phyloP scores from a whole-genome alignment of 352 stramenopile species.

The Lagenidium giganteum region DNA sequence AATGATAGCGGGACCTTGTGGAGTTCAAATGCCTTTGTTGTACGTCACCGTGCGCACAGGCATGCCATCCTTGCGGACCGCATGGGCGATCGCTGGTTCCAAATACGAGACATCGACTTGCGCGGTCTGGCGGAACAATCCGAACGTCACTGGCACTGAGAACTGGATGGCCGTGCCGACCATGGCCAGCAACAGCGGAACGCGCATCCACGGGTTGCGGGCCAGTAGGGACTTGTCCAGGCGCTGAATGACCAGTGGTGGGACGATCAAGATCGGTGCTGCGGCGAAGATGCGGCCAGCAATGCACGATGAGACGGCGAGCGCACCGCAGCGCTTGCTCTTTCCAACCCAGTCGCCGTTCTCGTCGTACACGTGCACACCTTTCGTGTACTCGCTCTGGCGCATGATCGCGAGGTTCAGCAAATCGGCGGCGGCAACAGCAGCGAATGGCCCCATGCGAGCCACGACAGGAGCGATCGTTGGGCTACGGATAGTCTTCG shows the following conservation, averaged over 20 bases:
- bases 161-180: conserved; percentile 79
- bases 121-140: conserved; percentile 78
- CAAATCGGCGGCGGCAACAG: conserved; percentile 76
- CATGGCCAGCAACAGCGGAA: conserved; percentile 62
- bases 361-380: conserved; percentile 80
- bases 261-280: conserved; percentile 73
- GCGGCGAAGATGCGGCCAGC: conserved; percentile 75
- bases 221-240: conserved; percentile 45
- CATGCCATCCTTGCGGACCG: conserved; percentile 36
- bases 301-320: conserved; percentile 74
- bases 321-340: conserved; percentile 60
- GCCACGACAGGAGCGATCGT: conserved; percentile 46
- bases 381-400: conserved; percentile 77
- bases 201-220: conserved; percentile 43
- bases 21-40: conserved; percentile 71
- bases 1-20: no score
- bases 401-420: conserved; percentile 86
- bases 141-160: conserved; percentile 82
- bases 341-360: conserved; percentile 72
- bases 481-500: conserved; percentile 34
- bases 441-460: conserved; percentile 70
- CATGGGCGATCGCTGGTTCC: conserved; percentile 48
- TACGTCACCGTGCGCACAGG: conserved; percentile 66
- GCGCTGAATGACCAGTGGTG: conserved; percentile 50
- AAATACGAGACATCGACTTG: conserved; percentile 58